Conservation (phyloP, 2,329 filamentous ascomycete genomes). For the Cladobotryum protrusum region DNA sequence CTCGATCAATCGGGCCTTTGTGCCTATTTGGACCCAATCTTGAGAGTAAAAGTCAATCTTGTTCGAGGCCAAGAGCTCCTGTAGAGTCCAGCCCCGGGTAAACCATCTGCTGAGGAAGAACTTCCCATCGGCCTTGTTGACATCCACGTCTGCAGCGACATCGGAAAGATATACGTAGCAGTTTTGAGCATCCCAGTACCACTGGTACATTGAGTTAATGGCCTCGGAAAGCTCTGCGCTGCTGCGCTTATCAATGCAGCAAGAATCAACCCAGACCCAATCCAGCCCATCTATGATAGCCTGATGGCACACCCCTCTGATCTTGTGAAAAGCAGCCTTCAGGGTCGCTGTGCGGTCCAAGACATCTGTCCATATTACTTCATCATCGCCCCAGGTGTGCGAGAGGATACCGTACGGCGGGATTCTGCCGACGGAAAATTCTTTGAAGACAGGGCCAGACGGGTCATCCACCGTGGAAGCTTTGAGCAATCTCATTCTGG, state of each 20-base stretch:
- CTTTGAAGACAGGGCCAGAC: too few species aligned
- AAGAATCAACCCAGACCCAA: slow-evolving; percentile 13
- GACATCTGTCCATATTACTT: slow-evolving; percentile 8
- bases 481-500: too few species aligned
- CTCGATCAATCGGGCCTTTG: slow-evolving; percentile 9
- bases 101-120: slow-evolving; percentile 24
- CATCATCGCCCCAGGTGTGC: slow-evolving; percentile 12
- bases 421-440: neutral
- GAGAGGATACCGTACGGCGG: slow-evolving; percentile 13
- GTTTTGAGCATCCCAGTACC: slow-evolving; percentile 7
- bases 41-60: slow-evolving; percentile 25
- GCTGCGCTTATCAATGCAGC: slow-evolving; percentile 13
- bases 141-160: neutral
- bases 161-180: slow-evolving; percentile 8
- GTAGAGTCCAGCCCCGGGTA: slow-evolving; percentile 52
- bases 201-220: slow-evolving; percentile 14
- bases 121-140: too few species aligned
- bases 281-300: slow-evolving; percentile 14
- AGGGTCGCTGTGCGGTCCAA: neutral
- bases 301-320: slow-evolving; percentile 13
- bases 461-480: too few species aligned
- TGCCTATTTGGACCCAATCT: slow-evolving; percentile 23
- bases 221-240: slow-evolving; percentile 11
- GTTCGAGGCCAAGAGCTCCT: slow-evolving; percentile 53
- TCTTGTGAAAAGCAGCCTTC: slow-evolving; percentile 14